phyloP scores from a whole-genome alignment of 106 monocot species.

The Platanthera zijinensis region DNA sequence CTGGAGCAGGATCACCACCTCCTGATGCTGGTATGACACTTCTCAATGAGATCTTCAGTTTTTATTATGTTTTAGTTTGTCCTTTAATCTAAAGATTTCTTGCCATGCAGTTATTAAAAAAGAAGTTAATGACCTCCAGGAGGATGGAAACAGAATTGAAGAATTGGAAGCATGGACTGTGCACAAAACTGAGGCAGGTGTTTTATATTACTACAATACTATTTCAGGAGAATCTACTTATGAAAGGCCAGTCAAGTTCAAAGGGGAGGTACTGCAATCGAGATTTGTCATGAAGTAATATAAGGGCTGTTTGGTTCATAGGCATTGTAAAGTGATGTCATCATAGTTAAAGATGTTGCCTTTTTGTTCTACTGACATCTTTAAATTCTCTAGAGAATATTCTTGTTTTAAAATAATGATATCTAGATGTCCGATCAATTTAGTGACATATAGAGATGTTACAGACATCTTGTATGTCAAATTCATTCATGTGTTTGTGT shows the following conservation, averaged over 20 bases:
- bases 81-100: background rate
- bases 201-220: conserved; percentile 87
- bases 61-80: background rate
- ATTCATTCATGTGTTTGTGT: no score
- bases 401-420: no score
- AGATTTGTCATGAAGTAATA: conserved; percentile 29
- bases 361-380: no score
- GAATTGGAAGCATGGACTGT: conserved; percentile 62
- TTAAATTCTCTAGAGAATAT: no score
- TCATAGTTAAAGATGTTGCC: no score
- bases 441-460: no score
- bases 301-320: conserved; percentile 18
- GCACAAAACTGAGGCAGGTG: conserved; percentile 76
- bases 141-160: conserved; percentile 15
- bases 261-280: conserved; percentile 66
- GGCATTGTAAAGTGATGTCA: no score
- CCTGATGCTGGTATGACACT: conserved; percentile 22
- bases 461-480: no score
- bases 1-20: conserved; percentile 21
- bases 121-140: conserved; percentile 21
- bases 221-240: conserved; percentile 85
- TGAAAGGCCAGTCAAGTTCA: conserved; percentile 69
- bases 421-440: no score
- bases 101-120: conserved; percentile 28
- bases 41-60: background rate